A percentile compares a stretch with the other conserved stretches of the same genome.
Conservation (phyloP, 352 stramenopile species). For the Phytophthora macrochlamydospora region DNA sequence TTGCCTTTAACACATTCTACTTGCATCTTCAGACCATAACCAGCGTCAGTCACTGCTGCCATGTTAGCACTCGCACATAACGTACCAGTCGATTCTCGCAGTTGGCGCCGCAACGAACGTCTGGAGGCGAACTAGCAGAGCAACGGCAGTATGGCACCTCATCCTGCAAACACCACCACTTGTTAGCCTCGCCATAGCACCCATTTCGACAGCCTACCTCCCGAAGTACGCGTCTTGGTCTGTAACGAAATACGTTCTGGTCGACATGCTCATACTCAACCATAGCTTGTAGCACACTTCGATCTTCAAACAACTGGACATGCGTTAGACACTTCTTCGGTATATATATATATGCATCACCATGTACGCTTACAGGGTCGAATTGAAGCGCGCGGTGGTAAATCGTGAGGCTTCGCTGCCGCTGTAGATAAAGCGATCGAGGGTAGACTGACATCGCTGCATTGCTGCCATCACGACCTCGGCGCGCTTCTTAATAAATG, state of each 20-base stretch:
- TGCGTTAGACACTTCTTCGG: not conserved
- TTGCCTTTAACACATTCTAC: constrained; percentile 13
- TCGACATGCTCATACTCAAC: not conserved
- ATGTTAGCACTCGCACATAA: not conserved
- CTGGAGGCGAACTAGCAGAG: not conserved
- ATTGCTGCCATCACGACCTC: too few relatives aligned
- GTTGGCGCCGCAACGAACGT: not conserved
- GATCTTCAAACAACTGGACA: constrained; percentile 3
- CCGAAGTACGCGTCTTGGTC: not conserved
- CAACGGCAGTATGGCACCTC: constrained; percentile 12
- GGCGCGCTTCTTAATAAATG: too few relatives aligned
- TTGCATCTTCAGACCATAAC: constrained; percentile 6
- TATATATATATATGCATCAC: not conserved
- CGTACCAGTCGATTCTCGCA: constrained; percentile 12
- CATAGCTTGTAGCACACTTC: constrained; percentile 4
- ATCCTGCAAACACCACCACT: not conserved
- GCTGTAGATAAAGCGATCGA: too few relatives aligned
- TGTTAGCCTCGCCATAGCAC: not conserved
- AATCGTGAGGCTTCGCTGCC: too few relatives aligned
- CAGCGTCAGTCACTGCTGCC: not conserved
- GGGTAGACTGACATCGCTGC: too few relatives aligned
- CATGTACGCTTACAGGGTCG: not conserved
- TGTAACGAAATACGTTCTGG: constrained; percentile 3
- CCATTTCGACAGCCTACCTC: not conserved
- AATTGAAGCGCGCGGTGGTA: not conserved